Base-by-base conservation (phyloP, 169 alveolate species). In the Plasmodium gaboni region DNA sequence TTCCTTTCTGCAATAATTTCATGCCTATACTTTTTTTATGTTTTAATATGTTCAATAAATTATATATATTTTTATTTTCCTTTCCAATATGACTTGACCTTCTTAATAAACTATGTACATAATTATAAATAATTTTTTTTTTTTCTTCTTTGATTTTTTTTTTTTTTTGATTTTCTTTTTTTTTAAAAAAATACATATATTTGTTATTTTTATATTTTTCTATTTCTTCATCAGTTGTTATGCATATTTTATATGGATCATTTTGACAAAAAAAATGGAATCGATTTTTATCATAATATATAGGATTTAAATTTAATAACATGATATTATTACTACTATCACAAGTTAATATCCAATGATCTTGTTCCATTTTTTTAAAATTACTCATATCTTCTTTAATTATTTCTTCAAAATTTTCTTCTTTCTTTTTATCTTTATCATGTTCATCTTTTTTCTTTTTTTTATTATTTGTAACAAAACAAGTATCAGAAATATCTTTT, bases 261-360 rank as follows among this genome's bases (percentile, higher is more conserved):
- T 86, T 86, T 71, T 86, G 59, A 42, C 87, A 86, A 71, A 86
- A 86, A n/a, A 71, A 51, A 9, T 59, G 26, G n/a, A 15, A 24
- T 26, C 44, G 26, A 4, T 61, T 60, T 10, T 72, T 67, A 2
- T 86, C 68, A 63, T 38, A 71, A 32, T 86, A 28, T 10, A 53
- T 44, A 22, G 60, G 53, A 38, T 50, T 70, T 19, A 86, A 24
- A 71, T 86, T 86, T 50, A 86, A 12, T 10, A 86, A 65, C 42
- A 71, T 72, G 3, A 86, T 19, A 71, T 67, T 44, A 32, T 71
- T 86, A 3, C 78, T 60, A 3, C 87, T 73, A 60, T 86, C 92
- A 44, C 78, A 71, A 4, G 78, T 70, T 48, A 86, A 46, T 17
- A 86, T 19, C 70, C 70, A 86, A 24, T 13, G 91, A 59, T 22